Percentiles rank a stretch among this genome's conserved stretches.
phyloP scores from a whole-genome alignment of 2,329 filamentous ascomycete genomes.

The Zymoseptoria tritici region DNA sequence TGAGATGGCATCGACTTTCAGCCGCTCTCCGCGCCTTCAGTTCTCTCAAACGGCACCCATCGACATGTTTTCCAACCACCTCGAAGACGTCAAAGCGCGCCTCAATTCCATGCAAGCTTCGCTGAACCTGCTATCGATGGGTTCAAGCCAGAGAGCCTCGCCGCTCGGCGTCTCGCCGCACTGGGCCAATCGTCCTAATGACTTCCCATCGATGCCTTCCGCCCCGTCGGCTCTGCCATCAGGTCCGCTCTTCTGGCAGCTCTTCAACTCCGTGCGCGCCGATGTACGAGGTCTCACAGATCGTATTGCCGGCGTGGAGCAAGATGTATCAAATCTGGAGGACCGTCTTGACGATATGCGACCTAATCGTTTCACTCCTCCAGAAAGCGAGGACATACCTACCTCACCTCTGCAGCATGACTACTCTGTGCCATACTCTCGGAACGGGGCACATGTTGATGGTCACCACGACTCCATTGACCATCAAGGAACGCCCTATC shows the following conservation, averaged over 20 bases:
- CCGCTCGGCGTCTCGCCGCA: background rate
- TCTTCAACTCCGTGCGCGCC: slow-evolving; percentile 16
- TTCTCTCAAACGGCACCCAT: background rate
- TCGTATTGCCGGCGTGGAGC: slow-evolving; percentile 15
- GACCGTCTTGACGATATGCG: slow-evolving; percentile 16
- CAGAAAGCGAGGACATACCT: slow-evolving; percentile 9
- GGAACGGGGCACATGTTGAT: background rate
- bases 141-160: background rate
- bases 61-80: slow-evolving; percentile 8
- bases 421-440: background rate
- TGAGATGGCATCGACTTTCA: slow-evolving; percentile 14
- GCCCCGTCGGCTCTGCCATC: slow-evolving; percentile 8
- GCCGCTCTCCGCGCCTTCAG: background rate
- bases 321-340: slow-evolving; percentile 17
- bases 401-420: background rate
- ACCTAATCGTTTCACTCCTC: slow-evolving; percentile 14
- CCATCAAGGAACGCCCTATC: background rate
- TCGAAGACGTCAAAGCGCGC: slow-evolving; percentile 10
- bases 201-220: background rate
- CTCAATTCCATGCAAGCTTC: slow-evolving; percentile 10
- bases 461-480: background rate
- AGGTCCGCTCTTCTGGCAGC: slow-evolving; percentile 19
- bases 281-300: slow-evolving; percentile 13
- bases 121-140: background rate
- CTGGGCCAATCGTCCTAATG: background rate